Evolutionary conservation across 345 rosid genomes (phyloP).

Genomic region (Arabidopsis arenosa): DNA sequence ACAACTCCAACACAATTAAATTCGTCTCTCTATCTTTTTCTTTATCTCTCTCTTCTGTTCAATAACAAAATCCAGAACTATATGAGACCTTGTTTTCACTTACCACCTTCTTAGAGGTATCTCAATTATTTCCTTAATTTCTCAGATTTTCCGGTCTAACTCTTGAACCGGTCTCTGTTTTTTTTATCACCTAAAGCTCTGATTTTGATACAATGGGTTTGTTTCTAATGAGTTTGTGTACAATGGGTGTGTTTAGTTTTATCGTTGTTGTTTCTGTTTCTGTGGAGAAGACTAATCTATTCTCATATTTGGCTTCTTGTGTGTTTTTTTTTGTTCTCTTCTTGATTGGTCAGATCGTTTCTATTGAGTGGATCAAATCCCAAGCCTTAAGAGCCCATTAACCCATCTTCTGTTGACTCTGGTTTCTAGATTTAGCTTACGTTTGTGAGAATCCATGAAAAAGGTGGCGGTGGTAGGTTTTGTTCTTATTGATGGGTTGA

Average conservation of each 20-base stretch:
- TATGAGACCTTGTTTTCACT: constrained; percentile 31
- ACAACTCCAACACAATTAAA: constrained; percentile 27
- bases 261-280: constrained; percentile 43
- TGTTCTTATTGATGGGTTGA: constrained; percentile 63
- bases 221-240: constrained; percentile 28
- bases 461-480: constrained; percentile 70
- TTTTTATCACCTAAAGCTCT: constrained; percentile 15
- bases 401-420: not conserved
- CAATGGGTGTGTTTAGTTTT: constrained; percentile 36
- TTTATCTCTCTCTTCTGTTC: constrained; percentile 13
- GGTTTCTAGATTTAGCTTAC: constrained; percentile 15
- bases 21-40: constrained; percentile 8
- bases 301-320: constrained; percentile 26
- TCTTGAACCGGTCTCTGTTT: constrained; percentile 46
- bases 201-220: constrained; percentile 47
- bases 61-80: constrained; percentile 15
- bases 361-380: too few relatives aligned
- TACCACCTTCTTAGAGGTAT: constrained; percentile 48
- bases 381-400: too few relatives aligned
- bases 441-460: constrained; percentile 52
- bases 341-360: constrained; percentile 42
- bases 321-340: constrained; percentile 16
- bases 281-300: constrained; percentile 44
- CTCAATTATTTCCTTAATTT: constrained; percentile 18
- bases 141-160: constrained; percentile 33